phyloP scores from a whole-genome alignment of 495 filamentous ascomycete genomes.

The Podospora fimiseda region DNA sequence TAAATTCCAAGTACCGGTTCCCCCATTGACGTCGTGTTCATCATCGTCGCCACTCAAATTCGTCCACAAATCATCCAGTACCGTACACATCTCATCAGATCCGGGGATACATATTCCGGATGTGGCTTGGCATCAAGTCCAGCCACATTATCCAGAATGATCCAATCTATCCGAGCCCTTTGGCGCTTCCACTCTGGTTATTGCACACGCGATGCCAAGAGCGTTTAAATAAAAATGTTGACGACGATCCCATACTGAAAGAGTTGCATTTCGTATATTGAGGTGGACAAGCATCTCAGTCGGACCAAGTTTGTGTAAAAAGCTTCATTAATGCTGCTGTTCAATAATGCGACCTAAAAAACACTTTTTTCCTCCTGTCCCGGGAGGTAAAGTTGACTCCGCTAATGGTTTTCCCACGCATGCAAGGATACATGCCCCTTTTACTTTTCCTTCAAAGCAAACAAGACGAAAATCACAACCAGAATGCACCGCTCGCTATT shows the following conservation, averaged over 20 bases:
- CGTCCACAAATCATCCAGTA: background rate
- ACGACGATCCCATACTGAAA: background rate
- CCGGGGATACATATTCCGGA: background rate
- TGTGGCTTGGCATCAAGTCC: background rate
- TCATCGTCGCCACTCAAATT: background rate
- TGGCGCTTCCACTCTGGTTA: background rate
- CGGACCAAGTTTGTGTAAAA: no score
- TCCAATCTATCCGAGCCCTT: background rate
- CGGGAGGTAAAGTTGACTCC: background rate
- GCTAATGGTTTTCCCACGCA: no score
- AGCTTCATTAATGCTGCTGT: no score
- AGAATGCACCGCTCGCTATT: no score
- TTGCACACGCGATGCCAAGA: no score
- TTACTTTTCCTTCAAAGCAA: no score
- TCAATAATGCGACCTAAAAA: background rate
- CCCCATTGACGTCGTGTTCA: background rate
- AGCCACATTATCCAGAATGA: constrained; percentile 4
- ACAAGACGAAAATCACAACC: no score
- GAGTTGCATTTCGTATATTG: background rate
- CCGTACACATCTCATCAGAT: no score
- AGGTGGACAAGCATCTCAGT: background rate
- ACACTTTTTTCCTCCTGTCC: background rate
- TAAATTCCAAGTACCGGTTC: background rate
- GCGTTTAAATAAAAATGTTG: background rate
- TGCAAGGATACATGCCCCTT: no score